Base-by-base conservation (phyloP, 1,139 yeast species). In the Magnusiomyces paraingens region DNA sequence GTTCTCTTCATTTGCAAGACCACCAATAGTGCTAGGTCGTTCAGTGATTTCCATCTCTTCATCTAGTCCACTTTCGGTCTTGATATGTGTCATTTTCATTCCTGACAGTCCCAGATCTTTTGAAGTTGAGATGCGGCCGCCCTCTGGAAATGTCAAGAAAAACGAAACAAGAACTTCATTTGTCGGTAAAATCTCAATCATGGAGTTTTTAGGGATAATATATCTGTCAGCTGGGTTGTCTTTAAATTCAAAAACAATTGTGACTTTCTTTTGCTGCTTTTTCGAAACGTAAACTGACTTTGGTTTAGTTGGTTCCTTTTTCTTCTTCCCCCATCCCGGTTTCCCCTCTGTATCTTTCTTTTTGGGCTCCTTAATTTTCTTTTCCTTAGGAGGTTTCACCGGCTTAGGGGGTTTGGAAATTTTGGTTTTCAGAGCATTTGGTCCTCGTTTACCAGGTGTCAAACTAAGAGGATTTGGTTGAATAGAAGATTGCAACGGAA, bases 141-240 rank as follows among this genome's bases (percentile, higher is more conserved):
- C 58, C 26, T 55, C 58, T 8, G 58, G 58, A 29, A 55, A 55
- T 1, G 84, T 70, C 69, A 86, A 74, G 12, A 87, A 62, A 60
- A 80, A 83, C 38, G 94, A 86, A n/a, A 85, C 70, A 42, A 86
- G 64, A 5, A 85, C 68, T 55, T 84, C 88, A 21, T 70, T 73
- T 20, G 70, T 69, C 1, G 69, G 74, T 1, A 80, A 59, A 3
- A 81, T 80, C 69, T 91, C 97, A 58, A 86, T 74, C 3, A 91
- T 78, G 1, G 93, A 80, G 60, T 86, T 81, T 59, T 83, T 83
- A 0, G 98, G 97, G 1, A 91, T 64, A 57, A 79, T 70, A 63
- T 80, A 91, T 54, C 98, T 76, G 10, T 84, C 84, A 52, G 84
- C 79, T 0, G 94, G 80, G 66, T 84, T 84, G 62, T 93, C 98